Evolutionary conservation across 805 yeast species (phyloP).

Genomic region (Suhomyces sp.): DNA sequence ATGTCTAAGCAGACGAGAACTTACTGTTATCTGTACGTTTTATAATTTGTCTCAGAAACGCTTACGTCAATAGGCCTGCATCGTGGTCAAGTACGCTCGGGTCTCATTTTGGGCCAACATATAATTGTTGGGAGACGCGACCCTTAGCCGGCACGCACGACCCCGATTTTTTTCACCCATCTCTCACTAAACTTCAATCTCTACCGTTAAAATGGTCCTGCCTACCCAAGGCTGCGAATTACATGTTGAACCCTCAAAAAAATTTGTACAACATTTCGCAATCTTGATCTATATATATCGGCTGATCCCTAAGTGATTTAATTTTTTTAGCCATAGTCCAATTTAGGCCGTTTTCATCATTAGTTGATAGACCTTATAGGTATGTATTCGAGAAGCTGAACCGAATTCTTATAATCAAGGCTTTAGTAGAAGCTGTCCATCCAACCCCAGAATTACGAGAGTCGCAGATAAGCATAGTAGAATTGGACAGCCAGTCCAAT

Average conservation of each 20-base stretch:
- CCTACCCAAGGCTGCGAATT: not conserved
- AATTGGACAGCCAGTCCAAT: not conserved
- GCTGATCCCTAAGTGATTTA: not conserved
- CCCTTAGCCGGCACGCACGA: not conserved
- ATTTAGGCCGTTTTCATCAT: not conserved
- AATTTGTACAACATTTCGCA: not conserved
- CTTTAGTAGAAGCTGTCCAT: not conserved
- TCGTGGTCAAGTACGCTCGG: not conserved
- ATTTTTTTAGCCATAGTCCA: not conserved
- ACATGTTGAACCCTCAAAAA: not conserved
- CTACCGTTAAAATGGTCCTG: not conserved
- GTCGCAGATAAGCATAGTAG: not conserved
- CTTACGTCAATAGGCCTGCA: slow-evolving; percentile 5
- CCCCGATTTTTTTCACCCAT: not conserved
- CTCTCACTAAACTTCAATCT: not conserved
- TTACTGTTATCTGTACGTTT: not conserved
- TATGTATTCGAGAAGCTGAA: not conserved
- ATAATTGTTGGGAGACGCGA: slow-evolving; percentile 12
- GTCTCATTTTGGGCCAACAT: slow-evolving; percentile 14
- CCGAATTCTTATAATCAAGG: not conserved
- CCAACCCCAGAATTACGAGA: not conserved
- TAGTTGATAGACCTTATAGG: not conserved
- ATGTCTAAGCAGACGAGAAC: not conserved
- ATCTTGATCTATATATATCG: not conserved
- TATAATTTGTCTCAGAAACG: not conserved